A percentile compares a stretch with the other conserved stretches of the same genome.
phyloP scores from a whole-genome alignment of 1,284 basidiomycete species.

The Wolfiporia cocos region DNA sequence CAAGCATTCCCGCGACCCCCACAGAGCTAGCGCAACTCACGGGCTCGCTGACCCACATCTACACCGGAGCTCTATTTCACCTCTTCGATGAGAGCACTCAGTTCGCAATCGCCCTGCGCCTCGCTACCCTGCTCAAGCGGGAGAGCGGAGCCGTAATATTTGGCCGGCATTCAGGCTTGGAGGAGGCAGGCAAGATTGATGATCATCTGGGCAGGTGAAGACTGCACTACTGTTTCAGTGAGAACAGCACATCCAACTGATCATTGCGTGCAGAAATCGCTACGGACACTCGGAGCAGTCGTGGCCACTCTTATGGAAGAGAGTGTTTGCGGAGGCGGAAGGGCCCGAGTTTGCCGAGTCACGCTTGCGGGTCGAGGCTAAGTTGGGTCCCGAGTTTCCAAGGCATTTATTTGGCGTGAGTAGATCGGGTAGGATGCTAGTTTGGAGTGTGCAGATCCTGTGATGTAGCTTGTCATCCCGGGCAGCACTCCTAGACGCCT shows the following conservation, averaged over 20 bases:
- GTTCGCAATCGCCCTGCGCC: conserved; percentile 24
- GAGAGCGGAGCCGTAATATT: conserved; percentile 22
- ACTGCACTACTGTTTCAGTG: too few species aligned
- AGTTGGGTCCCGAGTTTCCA: conserved; percentile 12
- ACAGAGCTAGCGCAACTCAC: conserved; percentile 15
- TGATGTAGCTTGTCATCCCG: conserved; percentile 8
- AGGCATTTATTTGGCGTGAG: conserved; percentile 7
- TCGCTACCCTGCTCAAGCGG: conserved; percentile 22
- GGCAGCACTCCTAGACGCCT: too few species aligned
- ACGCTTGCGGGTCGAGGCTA: conserved; percentile 17
- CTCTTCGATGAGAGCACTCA: conserved; percentile 31
- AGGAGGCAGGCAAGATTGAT: conserved; percentile 21
- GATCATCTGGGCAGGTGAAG: conserved; percentile 24
- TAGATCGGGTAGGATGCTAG: conserved; percentile 13
- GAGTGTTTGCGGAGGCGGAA: conserved; percentile 20
- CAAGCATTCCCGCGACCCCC: background rate
- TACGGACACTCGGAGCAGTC: conserved; percentile 24
- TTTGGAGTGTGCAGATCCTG: conserved; percentile 21
- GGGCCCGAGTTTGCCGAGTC: conserved; percentile 16
- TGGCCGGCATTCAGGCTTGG: conserved; percentile 27
- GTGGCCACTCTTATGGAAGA: conserved; percentile 24
- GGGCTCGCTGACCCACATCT: conserved; percentile 22
- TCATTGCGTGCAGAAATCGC: conserved; percentile 18
- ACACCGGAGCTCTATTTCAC: conserved; percentile 30
- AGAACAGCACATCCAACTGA: too few species aligned